Conservation (phyloP, 345 rosid species). For the Melaleuca alternifolia region DNA sequence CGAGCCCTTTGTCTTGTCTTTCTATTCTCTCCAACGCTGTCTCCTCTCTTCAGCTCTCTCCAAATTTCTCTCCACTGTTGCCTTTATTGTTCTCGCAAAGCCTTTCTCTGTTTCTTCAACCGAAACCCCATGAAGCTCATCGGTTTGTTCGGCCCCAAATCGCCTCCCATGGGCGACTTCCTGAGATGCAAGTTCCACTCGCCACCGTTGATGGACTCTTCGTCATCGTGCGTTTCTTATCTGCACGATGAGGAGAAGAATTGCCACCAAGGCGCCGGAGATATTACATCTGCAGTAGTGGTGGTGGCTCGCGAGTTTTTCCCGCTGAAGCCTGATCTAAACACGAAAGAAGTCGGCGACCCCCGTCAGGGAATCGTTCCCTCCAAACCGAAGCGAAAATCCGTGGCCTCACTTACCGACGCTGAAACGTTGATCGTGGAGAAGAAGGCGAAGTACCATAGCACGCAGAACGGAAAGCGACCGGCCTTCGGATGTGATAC, state of each 20-base stretch:
- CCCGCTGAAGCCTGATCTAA: background rate
- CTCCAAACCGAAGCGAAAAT: background rate
- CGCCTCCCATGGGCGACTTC: background rate
- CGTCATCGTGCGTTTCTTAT: background rate
- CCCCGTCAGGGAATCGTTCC: background rate
- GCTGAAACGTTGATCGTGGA: background rate
- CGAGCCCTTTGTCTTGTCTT: too few relatives aligned
- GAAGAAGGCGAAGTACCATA: background rate
- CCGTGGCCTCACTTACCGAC: background rate
- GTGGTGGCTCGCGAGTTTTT: background rate
- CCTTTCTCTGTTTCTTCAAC: background rate
- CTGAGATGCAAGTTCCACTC: rapidly evolving
- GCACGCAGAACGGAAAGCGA: background rate
- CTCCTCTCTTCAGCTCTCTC: too few relatives aligned
- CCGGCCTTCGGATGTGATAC: background rate
- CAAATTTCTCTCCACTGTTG: too few relatives aligned
- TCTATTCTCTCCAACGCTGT: too few relatives aligned
- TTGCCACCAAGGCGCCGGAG: background rate
- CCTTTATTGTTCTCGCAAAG: too few relatives aligned
- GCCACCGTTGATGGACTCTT: rapidly evolving
- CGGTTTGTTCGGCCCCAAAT: background rate
- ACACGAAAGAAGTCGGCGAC: too few relatives aligned
- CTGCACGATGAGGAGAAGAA: background rate
- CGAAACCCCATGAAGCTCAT: background rate
- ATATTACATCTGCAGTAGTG: background rate